phyloP scores from a whole-genome alignment of 257 asterid genomes.

The Solanum bulbocastanum region DNA sequence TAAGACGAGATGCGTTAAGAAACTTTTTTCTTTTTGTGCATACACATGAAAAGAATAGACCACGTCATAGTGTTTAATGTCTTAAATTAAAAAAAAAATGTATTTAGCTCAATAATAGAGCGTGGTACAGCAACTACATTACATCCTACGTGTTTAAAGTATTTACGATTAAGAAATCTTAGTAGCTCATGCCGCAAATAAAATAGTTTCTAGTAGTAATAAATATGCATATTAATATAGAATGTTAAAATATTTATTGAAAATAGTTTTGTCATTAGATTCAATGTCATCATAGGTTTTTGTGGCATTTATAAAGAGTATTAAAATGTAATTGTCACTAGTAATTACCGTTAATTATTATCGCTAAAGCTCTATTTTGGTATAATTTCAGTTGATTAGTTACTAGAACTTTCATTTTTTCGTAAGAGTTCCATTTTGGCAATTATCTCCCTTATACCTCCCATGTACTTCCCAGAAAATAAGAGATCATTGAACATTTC shows the following conservation, averaged over 20 bases:
- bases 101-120: neutral
- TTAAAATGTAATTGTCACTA: neutral
- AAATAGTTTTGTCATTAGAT: too few species aligned
- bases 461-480: neutral
- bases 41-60: constrained; percentile 1
- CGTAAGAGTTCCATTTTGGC: neutral
- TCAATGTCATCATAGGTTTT: too few species aligned
- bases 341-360: too few species aligned
- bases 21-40: neutral
- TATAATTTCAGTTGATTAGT: too few species aligned
- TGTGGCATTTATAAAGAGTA: neutral
- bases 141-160: neutral
- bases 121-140: neutral
- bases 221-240: too few species aligned
- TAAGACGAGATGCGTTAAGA: neutral
- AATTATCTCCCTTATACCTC: neutral
- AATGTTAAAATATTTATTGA: too few species aligned
- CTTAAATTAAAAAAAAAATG: neutral
- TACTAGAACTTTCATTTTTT: neutral
- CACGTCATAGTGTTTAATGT: neutral
- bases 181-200: neutral
- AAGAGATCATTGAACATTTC: neutral
- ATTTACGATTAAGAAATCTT: neutral
- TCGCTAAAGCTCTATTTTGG: too few species aligned
- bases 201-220: too few species aligned